Percentiles rank a stretch among this genome's conserved stretches.
Conservation (phyloP, 768 basidiomycete genomes). For the Suillus brevipes region DNA sequence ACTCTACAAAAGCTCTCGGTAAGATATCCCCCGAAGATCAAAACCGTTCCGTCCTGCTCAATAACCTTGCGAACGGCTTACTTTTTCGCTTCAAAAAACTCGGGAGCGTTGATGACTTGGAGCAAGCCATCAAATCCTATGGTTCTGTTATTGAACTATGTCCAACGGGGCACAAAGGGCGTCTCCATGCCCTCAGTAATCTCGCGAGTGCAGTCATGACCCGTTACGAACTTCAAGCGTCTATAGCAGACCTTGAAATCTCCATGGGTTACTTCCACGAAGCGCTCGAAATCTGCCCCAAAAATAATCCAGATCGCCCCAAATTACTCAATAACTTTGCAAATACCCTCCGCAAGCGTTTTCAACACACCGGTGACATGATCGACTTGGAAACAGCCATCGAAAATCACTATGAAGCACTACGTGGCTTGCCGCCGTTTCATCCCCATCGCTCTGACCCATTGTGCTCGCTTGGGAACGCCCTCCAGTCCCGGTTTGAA, state of each 20-base stretch:
- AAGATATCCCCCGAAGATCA: conserved; percentile 10
- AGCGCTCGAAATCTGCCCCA: conserved; percentile 11
- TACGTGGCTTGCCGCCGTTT: background rate
- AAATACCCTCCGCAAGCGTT: conserved; percentile 18
- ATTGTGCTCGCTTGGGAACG: conserved; percentile 24
- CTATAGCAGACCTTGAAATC: conserved; percentile 19
- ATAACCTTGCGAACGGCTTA: background rate
- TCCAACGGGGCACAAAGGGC: background rate
- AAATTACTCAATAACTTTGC: conserved; percentile 16
- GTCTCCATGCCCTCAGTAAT: conserved; percentile 11
- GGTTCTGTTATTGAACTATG: background rate
- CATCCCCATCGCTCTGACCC: conserved; percentile 10
- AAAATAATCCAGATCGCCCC: conserved; percentile 6
- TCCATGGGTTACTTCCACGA: conserved; percentile 15
- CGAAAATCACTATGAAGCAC: conserved; percentile 15
- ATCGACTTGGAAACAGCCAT: conserved; percentile 29
- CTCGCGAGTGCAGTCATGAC: conserved; percentile 33
- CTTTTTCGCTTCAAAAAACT: conserved; percentile 13
- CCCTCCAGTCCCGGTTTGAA: conserved; percentile 1
- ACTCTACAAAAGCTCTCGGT: conserved; percentile 28
- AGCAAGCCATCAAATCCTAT: conserved; percentile 21
- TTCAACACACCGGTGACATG: conserved; percentile 17
- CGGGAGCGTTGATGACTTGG: conserved; percentile 11
- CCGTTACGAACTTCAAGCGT: conserved; percentile 25
- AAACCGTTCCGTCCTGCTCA: conserved; percentile 10